Evolutionary conservation across 1,284 basidiomycete species (phyloP).

Genomic region (Moesziomyces sp.): DNA sequence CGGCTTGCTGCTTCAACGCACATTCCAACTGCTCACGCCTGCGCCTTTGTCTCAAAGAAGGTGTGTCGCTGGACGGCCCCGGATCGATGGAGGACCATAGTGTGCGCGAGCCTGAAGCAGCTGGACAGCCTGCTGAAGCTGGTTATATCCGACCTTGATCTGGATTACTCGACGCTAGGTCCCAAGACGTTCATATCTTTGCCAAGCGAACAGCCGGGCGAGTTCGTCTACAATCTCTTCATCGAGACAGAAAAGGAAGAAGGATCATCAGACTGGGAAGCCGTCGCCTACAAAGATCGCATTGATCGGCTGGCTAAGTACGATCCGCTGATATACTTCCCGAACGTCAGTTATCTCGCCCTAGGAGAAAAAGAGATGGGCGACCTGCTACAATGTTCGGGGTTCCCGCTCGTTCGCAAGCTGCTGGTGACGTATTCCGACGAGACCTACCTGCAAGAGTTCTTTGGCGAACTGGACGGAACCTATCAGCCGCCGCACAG

Average conservation of each 20-base stretch:
- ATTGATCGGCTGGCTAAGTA: too few relatives aligned
- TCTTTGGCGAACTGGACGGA: too few relatives aligned
- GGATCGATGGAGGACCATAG: conserved; percentile 49
- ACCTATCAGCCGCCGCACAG: background rate
- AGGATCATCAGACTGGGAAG: too few relatives aligned
- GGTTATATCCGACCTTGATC: background rate
- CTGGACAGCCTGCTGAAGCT: conserved; percentile 13
- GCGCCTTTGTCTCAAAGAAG: conserved; percentile 47
- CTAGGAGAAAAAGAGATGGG: conserved; percentile 4
- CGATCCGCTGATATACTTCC: conserved; percentile 1
- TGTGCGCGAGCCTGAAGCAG: conserved; percentile 9
- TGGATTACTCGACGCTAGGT: background rate
- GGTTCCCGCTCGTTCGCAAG: conserved; percentile 4
- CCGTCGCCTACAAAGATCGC: too few relatives aligned
- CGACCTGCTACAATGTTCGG: background rate
- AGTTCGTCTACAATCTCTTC: conserved; percentile 37
- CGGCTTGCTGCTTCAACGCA: conserved; percentile 40
- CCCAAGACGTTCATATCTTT: conserved; percentile 6
- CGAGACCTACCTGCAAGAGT: background rate
- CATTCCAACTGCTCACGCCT: conserved; percentile 29
- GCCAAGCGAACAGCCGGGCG: conserved; percentile 15
- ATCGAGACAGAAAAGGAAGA: conserved; percentile 23
- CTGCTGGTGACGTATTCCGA: conserved; percentile 12
- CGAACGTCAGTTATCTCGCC: conserved; percentile 28
- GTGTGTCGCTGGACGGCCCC: conserved; percentile 41